Evolutionary conservation across 306 rosid genomes (phyloP), one percentile per base, ranked within the genome.

Genomic region (Begonia peltatifolia): DNA sequence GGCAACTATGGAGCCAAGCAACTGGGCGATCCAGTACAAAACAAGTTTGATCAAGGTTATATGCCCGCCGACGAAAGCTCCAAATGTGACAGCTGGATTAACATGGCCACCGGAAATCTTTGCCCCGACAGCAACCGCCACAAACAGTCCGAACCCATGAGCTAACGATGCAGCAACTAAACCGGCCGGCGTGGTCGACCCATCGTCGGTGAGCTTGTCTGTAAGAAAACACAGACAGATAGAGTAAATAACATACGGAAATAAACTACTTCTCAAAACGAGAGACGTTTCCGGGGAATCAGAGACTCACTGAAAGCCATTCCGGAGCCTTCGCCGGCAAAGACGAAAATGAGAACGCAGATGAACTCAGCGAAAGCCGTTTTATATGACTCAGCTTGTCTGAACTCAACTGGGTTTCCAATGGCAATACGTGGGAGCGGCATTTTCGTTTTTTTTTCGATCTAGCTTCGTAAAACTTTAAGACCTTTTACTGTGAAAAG

Each of bases 81-180:
- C 94, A 52, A 84, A 81, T 8, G 94, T 84, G 20, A 84, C 90
- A 11, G 84, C 90, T 14, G 90, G 94, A 67, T 84, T 84, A 11
- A 84, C 95, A 48, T 81, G 95, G 0, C 87, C 90, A 9, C 87
- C 90, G 1, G 95, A 81, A 52, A 79, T 84, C 75, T 84, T 84
- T 3, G 90, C 87, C 6, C 75, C 95, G 1, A 84, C 75, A 20
- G 87, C 42, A 14, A 84, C 90, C 0, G 79, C 95, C 60, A 84
- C 95, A 57, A 84, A 84, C 47, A 81, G 84, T 7, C 79, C 87
- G 35, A 81, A 81, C 22, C 73, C 90, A 52, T 81, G 90, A 11
- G 87, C 79, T 20, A 81, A 12, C 16, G 95, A 64, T 6, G 95
- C 95, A 5, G 79, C 68, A 46, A 84, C 77, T 6, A 84, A 59